phyloP scores from a whole-genome alignment of 106 monocot genomes.

The Xerophyta viscosa region DNA sequence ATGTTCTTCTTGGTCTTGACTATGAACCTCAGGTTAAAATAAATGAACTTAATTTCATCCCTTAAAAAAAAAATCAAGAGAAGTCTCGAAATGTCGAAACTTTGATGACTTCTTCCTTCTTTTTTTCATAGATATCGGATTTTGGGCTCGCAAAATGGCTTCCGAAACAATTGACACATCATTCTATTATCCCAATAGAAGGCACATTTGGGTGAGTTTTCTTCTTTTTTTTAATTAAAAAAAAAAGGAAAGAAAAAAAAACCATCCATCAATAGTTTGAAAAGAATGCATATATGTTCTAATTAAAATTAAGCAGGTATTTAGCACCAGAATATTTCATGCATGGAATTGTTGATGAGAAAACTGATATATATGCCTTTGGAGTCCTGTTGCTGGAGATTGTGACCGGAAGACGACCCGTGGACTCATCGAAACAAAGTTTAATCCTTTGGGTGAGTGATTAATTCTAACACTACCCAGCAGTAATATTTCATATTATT shows the following conservation, averaged over 20 bases:
- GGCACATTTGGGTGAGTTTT: constrained; percentile 63
- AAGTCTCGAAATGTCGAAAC: no score
- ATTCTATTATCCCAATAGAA: constrained; percentile 54
- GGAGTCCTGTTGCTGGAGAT: constrained; percentile 62
- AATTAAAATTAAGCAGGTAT: constrained; percentile 41
- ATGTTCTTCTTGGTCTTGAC: constrained; percentile 52
- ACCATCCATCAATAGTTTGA: no score
- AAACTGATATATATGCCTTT: constrained; percentile 68
- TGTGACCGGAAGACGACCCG: constrained; percentile 51
- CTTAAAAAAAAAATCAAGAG: no score
- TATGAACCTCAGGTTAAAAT: constrained; percentile 44
- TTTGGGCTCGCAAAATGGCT: constrained; percentile 80
- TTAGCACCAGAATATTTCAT: constrained; percentile 78
- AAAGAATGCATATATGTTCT: neutral
- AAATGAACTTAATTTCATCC: no score
- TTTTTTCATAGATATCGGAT: constrained; percentile 43
- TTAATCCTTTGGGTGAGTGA: constrained; percentile 57
- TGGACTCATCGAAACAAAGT: constrained; percentile 50
- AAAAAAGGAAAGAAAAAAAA: neutral
- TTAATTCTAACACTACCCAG: neutral
- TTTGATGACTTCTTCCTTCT: neutral
- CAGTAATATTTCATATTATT: neutral
- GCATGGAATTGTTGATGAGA: constrained; percentile 75
- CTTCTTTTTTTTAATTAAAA: neutral
- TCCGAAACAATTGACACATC: constrained; percentile 68